Conservation (phyloP, 345 rosid genomes). For the Turritis glabra region DNA sequence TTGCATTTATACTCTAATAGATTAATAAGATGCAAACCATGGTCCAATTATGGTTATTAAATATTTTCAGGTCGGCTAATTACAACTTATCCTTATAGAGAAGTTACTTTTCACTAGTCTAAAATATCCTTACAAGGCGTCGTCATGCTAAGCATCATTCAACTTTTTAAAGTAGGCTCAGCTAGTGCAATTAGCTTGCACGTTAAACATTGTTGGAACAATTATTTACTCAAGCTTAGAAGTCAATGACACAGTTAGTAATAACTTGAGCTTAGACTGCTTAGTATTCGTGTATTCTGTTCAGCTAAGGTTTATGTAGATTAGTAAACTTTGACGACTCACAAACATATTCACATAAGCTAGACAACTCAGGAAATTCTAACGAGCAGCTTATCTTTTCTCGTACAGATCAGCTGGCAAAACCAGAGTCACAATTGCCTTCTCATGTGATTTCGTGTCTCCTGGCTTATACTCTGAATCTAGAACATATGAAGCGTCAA, state of each 20-base stretch:
- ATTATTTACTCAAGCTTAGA: not conserved
- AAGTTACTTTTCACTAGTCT: not conserved
- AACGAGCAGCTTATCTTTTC: slow-evolving; percentile 35
- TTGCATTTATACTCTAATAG: not conserved
- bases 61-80: not conserved
- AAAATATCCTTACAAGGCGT: not conserved
- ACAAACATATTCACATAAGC: too few species aligned
- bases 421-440: slow-evolving; percentile 62
- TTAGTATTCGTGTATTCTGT: slow-evolving; percentile 20
- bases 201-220: not conserved
- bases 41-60: slow-evolving; percentile 1
- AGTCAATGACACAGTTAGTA: not conserved
- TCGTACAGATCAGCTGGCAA: slow-evolving; percentile 74
- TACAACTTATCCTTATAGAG: not conserved
- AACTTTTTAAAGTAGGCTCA: not conserved
- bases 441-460: slow-evolving; percentile 77
- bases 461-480: slow-evolving; percentile 63
- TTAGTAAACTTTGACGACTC: slow-evolving; percentile 13
- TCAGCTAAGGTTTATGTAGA: slow-evolving; percentile 1
- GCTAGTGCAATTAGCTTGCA: slow-evolving; percentile 24
- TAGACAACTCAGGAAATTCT: slow-evolving; percentile 17
- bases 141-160: not conserved
- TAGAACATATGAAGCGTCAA: slow-evolving; percentile 64
- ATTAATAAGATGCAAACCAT: slow-evolving; percentile 2
- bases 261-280: slow-evolving; percentile 19